Base-by-base conservation (phyloP, 352 stramenopile genomes). In the Pythium biforme region DNA sequence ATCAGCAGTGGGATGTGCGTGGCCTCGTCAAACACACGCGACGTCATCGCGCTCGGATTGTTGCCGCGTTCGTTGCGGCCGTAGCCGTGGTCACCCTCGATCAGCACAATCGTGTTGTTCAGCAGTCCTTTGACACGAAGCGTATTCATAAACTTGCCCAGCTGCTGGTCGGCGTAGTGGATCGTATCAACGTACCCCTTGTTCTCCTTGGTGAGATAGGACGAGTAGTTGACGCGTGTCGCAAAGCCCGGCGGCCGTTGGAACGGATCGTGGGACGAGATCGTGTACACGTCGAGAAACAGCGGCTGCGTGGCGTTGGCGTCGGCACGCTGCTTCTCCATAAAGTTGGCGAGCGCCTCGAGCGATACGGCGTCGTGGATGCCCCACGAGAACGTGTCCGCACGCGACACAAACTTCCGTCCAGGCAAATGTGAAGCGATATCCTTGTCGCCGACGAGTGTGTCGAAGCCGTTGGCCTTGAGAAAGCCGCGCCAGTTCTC, bases 41-140 rank as follows among this genome's bases (percentile, higher is more conserved):
- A 22, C n/a, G 29, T 37, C 8, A 66, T 56, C 11, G 49, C n/a
- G n/a, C n/a, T 48, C 40, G 59, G 59, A 41, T 66, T 66, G 49
- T 66, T 54, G 37, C 31, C 55, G 33, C 59, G 59, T 29, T 66
- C 59, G 26, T 49, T 59, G n/a, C 48, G 49, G 5, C 51, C 60
- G 52, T 57, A 59, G 10, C 60, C 60, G 53, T 68, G 60, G 23
- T 68, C 60, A 6, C 60, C 60, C 29, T 68, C 17, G 52, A 68
- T 55, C 11, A 68, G 22, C 6, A 68, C n/a, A 25, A 68, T 57
- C 43, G 60, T 68, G 34, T 68, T 68, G 20, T 68, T 19, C 29
- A 68, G 17, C 29, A 68, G 37, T 11, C 47, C 47, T 22, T 57
- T 49, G 19, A 3, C 6, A 5, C 60, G 60, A 26, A 68, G 37